phyloP scores from a whole-genome alignment of 768 basidiomycete species.

The Suillus subluteus region DNA sequence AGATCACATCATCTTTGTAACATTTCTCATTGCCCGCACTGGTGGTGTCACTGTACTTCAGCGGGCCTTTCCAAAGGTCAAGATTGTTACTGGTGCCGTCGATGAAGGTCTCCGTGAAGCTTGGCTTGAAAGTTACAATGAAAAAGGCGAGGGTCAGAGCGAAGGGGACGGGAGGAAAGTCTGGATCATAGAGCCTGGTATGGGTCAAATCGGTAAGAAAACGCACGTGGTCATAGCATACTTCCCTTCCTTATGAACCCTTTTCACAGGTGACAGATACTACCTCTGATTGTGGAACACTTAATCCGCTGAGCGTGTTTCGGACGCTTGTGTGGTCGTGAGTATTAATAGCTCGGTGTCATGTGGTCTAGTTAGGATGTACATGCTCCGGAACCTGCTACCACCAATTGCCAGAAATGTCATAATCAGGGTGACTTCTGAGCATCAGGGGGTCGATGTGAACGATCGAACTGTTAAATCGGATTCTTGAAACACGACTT shows the following conservation, averaged over 20 bases:
- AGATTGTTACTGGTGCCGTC: conserved; percentile 82
- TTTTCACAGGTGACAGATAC: conserved; percentile 10
- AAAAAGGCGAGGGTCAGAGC: conserved; percentile 43
- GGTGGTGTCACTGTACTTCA: conserved; percentile 81
- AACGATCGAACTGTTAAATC: too few species aligned
- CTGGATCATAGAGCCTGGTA: conserved; percentile 86
- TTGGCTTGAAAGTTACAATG: conserved; percentile 63
- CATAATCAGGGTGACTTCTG: too few species aligned
- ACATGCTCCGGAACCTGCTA: background rate
- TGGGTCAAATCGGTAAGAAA: conserved; percentile 81
- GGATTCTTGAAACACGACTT: too few species aligned
- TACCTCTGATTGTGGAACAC: conserved; percentile 10
- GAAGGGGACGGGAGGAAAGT: conserved; percentile 62
- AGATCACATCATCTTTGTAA: conserved; percentile 86
- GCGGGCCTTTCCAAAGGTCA: conserved; percentile 83
- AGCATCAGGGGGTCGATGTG: too few species aligned
- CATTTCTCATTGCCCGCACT: conserved; percentile 83
- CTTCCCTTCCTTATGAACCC: background rate
- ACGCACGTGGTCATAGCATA: background rate
- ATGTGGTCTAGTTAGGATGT: background rate
- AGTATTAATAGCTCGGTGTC: background rate
- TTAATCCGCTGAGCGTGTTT: background rate
- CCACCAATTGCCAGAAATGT: too few species aligned
- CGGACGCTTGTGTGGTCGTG: background rate
- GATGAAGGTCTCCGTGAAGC: conserved; percentile 79